Percentiles rank a stretch among this genome's conserved stretches.
These are phyloP conservation scores for Pseudonectria buxi DNA, from an alignment of 2,329 filamentous ascomycete species.

Conservation along the genomic window DNA sequence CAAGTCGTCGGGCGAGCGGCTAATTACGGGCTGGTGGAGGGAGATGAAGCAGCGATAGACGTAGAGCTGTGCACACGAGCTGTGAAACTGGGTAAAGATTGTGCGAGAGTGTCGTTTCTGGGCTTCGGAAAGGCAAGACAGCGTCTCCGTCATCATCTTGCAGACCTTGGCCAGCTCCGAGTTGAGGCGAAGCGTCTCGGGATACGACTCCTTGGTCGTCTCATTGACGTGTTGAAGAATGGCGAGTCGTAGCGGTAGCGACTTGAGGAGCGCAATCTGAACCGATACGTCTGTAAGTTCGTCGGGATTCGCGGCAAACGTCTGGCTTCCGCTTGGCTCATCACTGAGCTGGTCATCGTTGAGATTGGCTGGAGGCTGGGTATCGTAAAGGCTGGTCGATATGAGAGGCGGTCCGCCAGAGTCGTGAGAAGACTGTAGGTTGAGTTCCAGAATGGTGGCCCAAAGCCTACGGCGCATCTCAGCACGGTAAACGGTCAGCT, in stretches of 20 bases:
- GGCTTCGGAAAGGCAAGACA: slow-evolving; percentile 29
- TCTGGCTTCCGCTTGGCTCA: slow-evolving; percentile 20
- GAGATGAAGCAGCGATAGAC: slow-evolving; percentile 43
- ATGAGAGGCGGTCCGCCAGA: slow-evolving; percentile 45
- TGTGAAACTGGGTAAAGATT: slow-evolving; percentile 33
- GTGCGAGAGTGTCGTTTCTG: slow-evolving; percentile 14
- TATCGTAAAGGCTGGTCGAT: slow-evolving; percentile 41
- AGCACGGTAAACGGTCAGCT: slow-evolving; percentile 39
- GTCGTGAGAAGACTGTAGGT: slow-evolving; percentile 44
- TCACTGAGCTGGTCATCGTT: slow-evolving; percentile 45
- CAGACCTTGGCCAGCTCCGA: slow-evolving; percentile 36
- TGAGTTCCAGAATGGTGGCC: slow-evolving; percentile 49
- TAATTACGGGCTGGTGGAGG: slow-evolving; percentile 46
- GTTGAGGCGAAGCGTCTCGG: slow-evolving; percentile 40
- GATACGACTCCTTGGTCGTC: slow-evolving; percentile 37
- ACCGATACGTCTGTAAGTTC: slow-evolving; percentile 41
- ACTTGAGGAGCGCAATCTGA: slow-evolving; percentile 38
- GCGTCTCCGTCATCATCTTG: slow-evolving; percentile 25
- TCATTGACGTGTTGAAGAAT: slow-evolving; percentile 42
- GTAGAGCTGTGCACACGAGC: slow-evolving; percentile 35
- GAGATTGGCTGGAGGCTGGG: slow-evolving; percentile 41
- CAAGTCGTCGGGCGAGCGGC: slow-evolving; percentile 37
- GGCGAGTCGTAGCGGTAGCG: slow-evolving; percentile 36
- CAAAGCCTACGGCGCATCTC: slow-evolving; percentile 52
- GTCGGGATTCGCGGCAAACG: slow-evolving; percentile 5